A percentile compares a stretch with the other conserved stretches of the same genome.
Evolutionary conservation across 257 asterid species (phyloP).

Genomic region (Nicotiana obtusifolia): DNA sequence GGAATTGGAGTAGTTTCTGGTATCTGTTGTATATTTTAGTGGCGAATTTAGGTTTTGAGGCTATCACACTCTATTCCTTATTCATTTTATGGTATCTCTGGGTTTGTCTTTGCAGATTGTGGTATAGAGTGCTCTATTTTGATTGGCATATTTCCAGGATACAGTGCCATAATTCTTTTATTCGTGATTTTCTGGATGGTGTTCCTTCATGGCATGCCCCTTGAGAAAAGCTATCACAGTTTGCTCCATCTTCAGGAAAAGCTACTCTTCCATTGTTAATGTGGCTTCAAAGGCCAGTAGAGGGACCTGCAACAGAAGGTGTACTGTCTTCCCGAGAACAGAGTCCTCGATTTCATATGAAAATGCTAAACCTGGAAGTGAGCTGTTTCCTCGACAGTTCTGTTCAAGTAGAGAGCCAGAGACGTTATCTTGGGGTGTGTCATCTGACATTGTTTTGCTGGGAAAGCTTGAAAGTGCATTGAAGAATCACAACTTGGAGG

Average conservation of each 20-base stretch:
- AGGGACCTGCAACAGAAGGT: neutral
- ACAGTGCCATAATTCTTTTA: neutral
- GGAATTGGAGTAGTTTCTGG: neutral
- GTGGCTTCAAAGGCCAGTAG: conserved; percentile 14
- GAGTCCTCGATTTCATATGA: conserved; percentile 11
- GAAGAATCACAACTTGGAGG: conserved; percentile 51
- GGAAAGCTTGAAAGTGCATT: conserved; percentile 53
- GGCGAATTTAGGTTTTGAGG: neutral
- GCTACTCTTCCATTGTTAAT: neutral
- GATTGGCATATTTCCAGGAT: neutral
- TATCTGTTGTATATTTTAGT: neutral
- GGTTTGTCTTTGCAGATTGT: neutral
- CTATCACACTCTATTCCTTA: neutral
- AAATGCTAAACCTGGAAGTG: conserved; percentile 1
- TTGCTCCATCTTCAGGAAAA: conserved; percentile 14
- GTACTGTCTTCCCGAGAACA: neutral
- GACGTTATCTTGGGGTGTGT: conserved; percentile 27
- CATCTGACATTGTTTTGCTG: conserved; percentile 36
- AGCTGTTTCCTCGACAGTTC: conserved; percentile 13
- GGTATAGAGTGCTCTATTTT: neutral
- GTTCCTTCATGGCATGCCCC: conserved; percentile 7
- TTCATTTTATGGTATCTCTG: neutral
- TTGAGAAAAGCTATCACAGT: conserved; percentile 4
- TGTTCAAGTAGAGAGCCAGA: conserved; percentile 27
- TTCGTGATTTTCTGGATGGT: neutral